Evolutionary conservation across 2,329 filamentous ascomycete species (phyloP).

Genomic region (Penicillium sp.): DNA sequence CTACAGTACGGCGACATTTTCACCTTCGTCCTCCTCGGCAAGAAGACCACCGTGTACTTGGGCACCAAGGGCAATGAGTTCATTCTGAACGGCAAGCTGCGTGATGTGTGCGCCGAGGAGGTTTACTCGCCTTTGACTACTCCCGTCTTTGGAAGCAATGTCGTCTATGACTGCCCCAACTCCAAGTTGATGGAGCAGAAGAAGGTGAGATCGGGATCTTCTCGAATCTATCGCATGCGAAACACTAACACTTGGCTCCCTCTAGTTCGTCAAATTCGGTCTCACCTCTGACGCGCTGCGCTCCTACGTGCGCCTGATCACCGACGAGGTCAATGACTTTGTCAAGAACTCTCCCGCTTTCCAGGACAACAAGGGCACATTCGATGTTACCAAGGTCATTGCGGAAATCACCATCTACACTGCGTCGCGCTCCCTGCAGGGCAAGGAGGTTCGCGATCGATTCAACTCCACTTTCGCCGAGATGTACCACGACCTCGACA

Average conservation of each 20-base stretch:
- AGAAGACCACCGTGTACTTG: constrained; percentile 84
- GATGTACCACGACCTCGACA: constrained; percentile 85
- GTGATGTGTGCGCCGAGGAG: constrained; percentile 87
- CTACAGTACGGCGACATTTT: constrained; percentile 83
- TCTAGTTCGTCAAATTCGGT: constrained; percentile 64
- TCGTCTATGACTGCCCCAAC: constrained; percentile 90
- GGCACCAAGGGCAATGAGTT: constrained; percentile 86
- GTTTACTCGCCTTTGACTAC: constrained; percentile 77
- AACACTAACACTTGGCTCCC: constrained; percentile 3
- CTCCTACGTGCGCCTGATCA: constrained; percentile 77
- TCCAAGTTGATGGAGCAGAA: constrained; percentile 95
- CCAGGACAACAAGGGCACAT: constrained; percentile 67
- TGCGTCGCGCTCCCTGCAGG: constrained; percentile 81
- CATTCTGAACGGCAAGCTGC: constrained; percentile 86
- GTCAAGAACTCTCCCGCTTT: constrained; percentile 68
- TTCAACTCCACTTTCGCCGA: constrained; percentile 80
- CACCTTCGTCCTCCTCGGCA: constrained; percentile 84
- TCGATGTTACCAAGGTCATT: constrained; percentile 74
- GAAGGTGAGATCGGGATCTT: constrained; percentile 61
- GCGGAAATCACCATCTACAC: constrained; percentile 89
- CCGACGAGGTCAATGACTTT: constrained; percentile 72
- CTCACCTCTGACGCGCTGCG: constrained; percentile 63
- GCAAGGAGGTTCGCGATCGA: constrained; percentile 75
- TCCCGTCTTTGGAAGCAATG: constrained; percentile 76
- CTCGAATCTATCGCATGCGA: background rate